These are phyloP conservation scores for Ochetophila trinervis DNA, from an alignment of 306 rosid species.

Conservation along the genomic window DNA sequence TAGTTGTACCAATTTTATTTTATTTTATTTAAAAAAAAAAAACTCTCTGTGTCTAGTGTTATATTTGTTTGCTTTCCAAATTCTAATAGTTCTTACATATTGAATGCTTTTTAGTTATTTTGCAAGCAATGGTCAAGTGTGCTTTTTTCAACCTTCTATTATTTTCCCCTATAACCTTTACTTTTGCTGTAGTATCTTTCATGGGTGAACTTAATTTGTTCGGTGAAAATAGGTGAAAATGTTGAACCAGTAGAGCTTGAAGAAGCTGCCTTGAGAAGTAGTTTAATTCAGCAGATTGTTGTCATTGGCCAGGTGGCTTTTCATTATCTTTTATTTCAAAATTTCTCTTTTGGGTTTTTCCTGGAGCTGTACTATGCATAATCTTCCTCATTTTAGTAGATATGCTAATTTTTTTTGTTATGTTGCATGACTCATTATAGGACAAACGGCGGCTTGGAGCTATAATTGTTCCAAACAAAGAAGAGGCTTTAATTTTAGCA, in stretches of 20 bases:
- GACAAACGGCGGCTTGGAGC: constrained; percentile 96
- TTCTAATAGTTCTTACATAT: background rate
- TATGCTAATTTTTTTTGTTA: background rate
- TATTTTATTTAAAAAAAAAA: too few relatives aligned
- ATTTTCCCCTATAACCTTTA: background rate
- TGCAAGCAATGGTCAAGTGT: background rate
- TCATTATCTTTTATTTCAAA: background rate
- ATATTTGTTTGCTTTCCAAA: too few relatives aligned
- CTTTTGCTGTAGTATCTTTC: background rate
- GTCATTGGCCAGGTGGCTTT: constrained; percentile 83
- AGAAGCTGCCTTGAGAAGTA: constrained; percentile 89
- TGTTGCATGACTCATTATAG: constrained; percentile 34
- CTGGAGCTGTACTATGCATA: background rate
- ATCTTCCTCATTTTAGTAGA: background rate
- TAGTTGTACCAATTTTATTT: too few relatives aligned
- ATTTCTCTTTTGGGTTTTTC: constrained; percentile 1
- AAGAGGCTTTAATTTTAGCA: constrained; percentile 62
- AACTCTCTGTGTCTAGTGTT: too few relatives aligned
- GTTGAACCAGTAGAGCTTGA: constrained; percentile 85
- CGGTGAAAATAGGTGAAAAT: constrained; percentile 68
- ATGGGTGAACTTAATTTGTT: constrained; percentile 22
- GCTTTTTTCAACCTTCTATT: background rate
- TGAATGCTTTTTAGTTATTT: background rate
- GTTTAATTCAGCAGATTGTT: constrained; percentile 76
- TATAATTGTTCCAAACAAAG: constrained; percentile 83